Base-by-base conservation (phyloP, 352 stramenopile species). In the Phytopythium montanum region DNA sequence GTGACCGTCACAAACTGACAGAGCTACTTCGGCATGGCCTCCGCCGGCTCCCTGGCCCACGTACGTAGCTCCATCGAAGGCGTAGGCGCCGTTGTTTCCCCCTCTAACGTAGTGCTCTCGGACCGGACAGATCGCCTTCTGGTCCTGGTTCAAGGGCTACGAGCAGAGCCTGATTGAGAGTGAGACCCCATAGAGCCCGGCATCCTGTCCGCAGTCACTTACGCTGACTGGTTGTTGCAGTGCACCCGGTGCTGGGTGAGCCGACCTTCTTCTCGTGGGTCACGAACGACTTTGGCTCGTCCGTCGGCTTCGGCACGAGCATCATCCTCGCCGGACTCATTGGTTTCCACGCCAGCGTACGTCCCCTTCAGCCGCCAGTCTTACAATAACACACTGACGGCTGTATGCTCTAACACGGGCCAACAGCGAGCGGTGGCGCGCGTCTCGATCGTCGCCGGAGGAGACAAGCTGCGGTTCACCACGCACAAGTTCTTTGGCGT, bases 401-500 rank as follows among this genome's bases (percentile, higher is more conserved):
- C 21, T 23, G 2, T 7, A 1, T 45, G 16, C 23, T 1, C 38
- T 18, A 19, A 10, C 18, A 12, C 7, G 2, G 13, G 19, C 21
- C 26, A 23, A 23, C 61, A 94, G 85, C 79, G 85, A 60, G 76
- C 85, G 2, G 83, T 95, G 29, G 79, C 78, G 6, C 82, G 84
- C 12, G 90, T 95, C 54, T 92, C 85, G 14, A 67, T 95, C 12
- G 79, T 95, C 25, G 58, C 74, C 0, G 85, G 83, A 5, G 85
- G 85, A 25, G 72, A 89, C 54, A 95, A 95, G 61, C 69, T 95
- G 28, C 85, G 85, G 23, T 85, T 95, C 64, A 93, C 83, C 26
- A 93, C 83, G 29, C 85, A 95, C 73, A 95, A 92, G 68, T 95
- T 93, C 68, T 90, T 95, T 60, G 85, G 85, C 45, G 85, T 94